Evolutionary conservation across 2,329 filamentous ascomycete species (phyloP), one percentile per base, ranked within the genome.

Genomic region (Botrytis elliptica): DNA sequence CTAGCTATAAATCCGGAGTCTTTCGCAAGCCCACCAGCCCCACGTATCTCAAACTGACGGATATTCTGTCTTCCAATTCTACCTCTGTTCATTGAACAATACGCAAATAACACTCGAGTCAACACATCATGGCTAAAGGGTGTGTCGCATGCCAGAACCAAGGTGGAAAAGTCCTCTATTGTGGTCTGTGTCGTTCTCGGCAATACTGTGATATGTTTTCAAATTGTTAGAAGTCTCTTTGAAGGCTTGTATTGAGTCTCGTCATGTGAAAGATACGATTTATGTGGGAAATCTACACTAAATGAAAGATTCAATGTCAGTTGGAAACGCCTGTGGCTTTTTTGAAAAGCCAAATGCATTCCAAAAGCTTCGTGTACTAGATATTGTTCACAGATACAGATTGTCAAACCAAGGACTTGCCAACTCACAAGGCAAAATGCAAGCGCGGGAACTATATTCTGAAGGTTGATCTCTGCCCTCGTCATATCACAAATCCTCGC

Each of bases 401-500:
- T 3, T 65, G 63, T 25, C 42, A 33, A 25, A 33, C 29, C 10
- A 2, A 33, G 29, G 63, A 65, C 29, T 65, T 42, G 63, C 42
- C 42, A 25, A 46, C 8, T 1, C 42, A 65, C n/a, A 65, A 65
- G 18, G 3, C 5, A 65, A 4, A 10, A 4, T 65, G 63, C 42
- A 65, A 8, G 2, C 63, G 29, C 2, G 18, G 33, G 4, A 76
- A 77, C 25, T 74, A 65, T 22, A 70, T 75, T 33, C 59, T 77
- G 18, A 67, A 40, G 29, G 55, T 77, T 20, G 65, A 74, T 25
- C 68, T 77, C 8, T 59, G 1, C 29, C 76, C 75, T 40, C 12
- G 33, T n/a, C 33, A 49, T n/a, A 49, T 77, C 20, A 72, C 42
- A 20, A 75, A 75, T 9, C 76, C 75, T 3, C 57, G 40, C 22